Evolutionary conservation across 345 rosid species (phyloP).

Genomic region (Orychophragmus violaceus): DNA sequence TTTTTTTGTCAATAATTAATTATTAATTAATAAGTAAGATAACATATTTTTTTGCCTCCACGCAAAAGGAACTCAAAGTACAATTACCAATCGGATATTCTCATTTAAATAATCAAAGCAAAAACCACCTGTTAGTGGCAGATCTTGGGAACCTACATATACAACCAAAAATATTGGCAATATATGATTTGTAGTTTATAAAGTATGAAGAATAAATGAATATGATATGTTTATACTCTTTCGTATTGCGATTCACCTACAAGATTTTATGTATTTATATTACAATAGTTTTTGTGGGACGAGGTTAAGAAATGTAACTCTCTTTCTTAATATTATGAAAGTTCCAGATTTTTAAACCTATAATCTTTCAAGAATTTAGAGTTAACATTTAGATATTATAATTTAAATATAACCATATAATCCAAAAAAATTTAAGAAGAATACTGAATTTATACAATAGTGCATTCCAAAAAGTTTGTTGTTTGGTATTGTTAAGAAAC

Average conservation of each 20-base stretch:
- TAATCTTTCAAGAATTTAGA: too few species aligned
- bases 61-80: slow-evolving; percentile 23
- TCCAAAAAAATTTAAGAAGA: neutral
- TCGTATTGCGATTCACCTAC: neutral
- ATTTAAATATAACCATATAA: too few species aligned
- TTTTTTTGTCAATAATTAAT: slow-evolving; percentile 4
- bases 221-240: neutral
- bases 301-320: neutral
- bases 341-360: too few species aligned
- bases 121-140: slow-evolving; percentile 3
- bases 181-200: neutral
- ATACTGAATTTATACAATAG: neutral
- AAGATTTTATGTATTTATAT: neutral
- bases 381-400: too few species aligned
- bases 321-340: too few species aligned
- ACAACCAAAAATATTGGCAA: neutral
- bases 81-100: slow-evolving; percentile 9
- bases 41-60: slow-evolving; percentile 9
- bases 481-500: neutral
- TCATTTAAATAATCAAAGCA: slow-evolving; percentile 11
- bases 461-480: neutral
- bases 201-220: neutral
- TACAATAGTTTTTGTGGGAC: neutral
- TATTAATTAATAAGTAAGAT: slow-evolving; percentile 1
- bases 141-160: slow-evolving; percentile 5